phyloP scores from a whole-genome alignment of 2,329 filamentous ascomycete species.

The Pseudogymnoascus sp. region DNA sequence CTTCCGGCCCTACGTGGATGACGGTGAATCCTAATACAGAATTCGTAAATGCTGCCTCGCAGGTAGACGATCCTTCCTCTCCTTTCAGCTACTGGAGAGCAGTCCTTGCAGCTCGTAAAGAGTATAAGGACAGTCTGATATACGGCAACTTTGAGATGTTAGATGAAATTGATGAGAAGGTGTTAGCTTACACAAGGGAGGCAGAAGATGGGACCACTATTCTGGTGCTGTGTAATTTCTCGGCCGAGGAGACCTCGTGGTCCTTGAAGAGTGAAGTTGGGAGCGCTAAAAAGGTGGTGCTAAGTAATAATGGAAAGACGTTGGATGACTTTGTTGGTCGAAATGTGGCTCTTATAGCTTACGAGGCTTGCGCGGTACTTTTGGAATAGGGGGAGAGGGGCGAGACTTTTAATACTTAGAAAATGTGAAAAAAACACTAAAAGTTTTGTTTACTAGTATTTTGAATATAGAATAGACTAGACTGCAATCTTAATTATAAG shows the following conservation, averaged over 20 bases:
- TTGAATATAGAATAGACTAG: neutral
- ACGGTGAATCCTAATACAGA: constrained; percentile 54
- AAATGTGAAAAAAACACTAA: neutral
- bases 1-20: constrained; percentile 58
- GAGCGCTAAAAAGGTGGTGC: neutral
- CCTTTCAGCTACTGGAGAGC: constrained; percentile 53
- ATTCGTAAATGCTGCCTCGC: constrained; percentile 50
- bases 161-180: constrained; percentile 41
- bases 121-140: constrained; percentile 52
- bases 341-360: neutral
- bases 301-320: neutral
- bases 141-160: constrained; percentile 55
- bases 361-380: neutral
- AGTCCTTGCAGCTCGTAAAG: constrained; percentile 50
- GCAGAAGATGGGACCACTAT: constrained; percentile 22
- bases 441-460: neutral
- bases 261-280: neutral
- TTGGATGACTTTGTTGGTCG: neutral
- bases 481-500: neutral
- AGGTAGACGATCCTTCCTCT: constrained; percentile 40
- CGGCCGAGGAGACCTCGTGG: neutral
- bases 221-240: constrained; percentile 27
- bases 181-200: constrained; percentile 48
- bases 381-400: neutral
- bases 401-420: neutral